Evolutionary conservation across 1,139 yeast species (phyloP).

Genomic region (Taiozyma sp.): DNA sequence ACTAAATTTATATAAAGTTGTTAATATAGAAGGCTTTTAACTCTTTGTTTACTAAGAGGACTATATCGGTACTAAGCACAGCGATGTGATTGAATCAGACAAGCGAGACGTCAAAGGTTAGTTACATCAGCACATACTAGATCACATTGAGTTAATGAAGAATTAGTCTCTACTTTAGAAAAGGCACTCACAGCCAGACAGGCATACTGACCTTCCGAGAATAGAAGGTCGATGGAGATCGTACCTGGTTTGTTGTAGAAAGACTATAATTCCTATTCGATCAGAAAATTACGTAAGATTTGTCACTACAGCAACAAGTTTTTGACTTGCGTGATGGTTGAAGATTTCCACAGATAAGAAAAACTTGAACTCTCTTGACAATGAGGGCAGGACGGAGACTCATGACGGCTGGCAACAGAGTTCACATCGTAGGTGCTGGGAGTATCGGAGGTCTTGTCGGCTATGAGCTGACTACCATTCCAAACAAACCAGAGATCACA

Average conservation of each 20-base stretch:
- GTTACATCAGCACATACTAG: too few species aligned
- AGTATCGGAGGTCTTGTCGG: slow-evolving; percentile 24
- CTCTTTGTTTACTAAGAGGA: background rate
- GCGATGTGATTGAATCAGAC: too few species aligned
- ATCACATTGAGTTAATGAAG: too few species aligned
- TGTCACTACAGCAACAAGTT: background rate
- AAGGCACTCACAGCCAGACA: too few species aligned
- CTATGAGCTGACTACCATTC: slow-evolving; percentile 17
- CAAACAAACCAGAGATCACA: slow-evolving; percentile 14
- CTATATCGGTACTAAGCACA: too few species aligned
- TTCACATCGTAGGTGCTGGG: slow-evolving; percentile 23
- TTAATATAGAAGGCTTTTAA: background rate
- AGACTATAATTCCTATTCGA: background rate
- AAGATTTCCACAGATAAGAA: background rate
- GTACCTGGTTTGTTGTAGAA: too few species aligned
- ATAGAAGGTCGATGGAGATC: too few species aligned
- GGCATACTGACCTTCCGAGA: too few species aligned
- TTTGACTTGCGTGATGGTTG: background rate
- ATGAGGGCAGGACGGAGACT: background rate
- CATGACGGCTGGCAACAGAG: background rate
- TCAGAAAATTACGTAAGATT: background rate
- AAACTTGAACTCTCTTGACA: background rate
- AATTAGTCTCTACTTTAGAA: too few species aligned
- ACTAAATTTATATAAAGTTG: background rate
- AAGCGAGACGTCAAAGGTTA: too few species aligned